Percentiles rank a stretch among this genome's conserved stretches.
Conservation (phyloP, 2,329 filamentous ascomycete species). For the Ophiostoma ips region DNA sequence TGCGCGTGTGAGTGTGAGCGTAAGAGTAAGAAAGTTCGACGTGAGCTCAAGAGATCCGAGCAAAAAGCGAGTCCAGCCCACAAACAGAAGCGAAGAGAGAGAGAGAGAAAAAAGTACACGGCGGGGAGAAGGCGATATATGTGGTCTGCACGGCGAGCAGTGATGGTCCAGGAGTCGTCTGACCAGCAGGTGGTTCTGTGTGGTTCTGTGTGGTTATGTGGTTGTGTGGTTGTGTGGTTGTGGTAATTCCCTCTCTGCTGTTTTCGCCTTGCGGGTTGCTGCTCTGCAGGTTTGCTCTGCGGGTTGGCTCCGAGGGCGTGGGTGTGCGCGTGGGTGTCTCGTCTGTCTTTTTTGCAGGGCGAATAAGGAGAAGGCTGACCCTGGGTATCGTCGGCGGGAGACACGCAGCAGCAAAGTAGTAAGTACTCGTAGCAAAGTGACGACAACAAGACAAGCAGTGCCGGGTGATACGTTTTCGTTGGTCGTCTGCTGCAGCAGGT, state of each 20-base stretch:
- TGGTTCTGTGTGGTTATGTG: background rate
- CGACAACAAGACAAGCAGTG: background rate
- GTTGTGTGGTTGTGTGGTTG: background rate
- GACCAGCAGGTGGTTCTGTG: background rate
- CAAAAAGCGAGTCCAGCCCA: slow-evolving; percentile 13
- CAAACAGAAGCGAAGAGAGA: slow-evolving; percentile 2
- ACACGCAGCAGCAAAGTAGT: background rate
- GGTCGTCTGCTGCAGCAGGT: background rate
- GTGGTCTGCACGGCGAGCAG: slow-evolving; percentile 3
- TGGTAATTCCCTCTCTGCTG: background rate
- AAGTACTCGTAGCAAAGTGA: background rate
- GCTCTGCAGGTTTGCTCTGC: no score
- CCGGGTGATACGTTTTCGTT: background rate
- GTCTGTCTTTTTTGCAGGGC: background rate
- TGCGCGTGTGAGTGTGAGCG: no score
- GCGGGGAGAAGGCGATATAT: slow-evolving; percentile 6
- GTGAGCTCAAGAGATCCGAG: background rate
- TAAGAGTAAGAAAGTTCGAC: background rate
- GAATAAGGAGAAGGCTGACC: background rate
- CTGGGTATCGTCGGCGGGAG: slow-evolving; percentile 5
- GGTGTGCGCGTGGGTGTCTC: background rate
- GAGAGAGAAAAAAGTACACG: background rate
- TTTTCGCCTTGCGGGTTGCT: no score
- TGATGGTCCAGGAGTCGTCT: background rate
- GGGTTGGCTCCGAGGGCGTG: no score